A percentile compares a stretch with the other conserved stretches of the same genome.
Conservation (phyloP, 306 rosid genomes). For the Sesbania bispinosa region DNA sequence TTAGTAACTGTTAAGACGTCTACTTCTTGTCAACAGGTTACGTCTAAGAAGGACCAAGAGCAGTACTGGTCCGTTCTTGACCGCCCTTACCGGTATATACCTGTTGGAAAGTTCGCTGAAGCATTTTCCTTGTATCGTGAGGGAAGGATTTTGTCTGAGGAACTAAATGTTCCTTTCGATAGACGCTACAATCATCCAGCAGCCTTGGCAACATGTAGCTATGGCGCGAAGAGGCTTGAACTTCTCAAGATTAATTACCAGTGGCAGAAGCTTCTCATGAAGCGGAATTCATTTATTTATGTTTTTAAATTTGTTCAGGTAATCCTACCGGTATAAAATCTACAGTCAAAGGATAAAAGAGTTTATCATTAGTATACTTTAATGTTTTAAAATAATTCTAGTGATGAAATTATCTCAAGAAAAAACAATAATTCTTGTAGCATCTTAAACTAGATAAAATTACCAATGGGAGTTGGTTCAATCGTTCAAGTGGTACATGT, state of each 20-base stretch:
- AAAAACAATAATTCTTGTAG: neutral
- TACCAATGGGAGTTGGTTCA: no score
- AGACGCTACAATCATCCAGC: conserved; percentile 89
- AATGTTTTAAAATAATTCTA: conserved; percentile 5
- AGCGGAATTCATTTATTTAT: conserved; percentile 90
- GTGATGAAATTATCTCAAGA: neutral
- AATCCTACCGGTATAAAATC: neutral
- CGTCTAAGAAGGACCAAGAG: conserved; percentile 95
- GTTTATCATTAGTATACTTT: neutral
- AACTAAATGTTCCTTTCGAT: conserved; percentile 71
- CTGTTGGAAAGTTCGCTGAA: conserved; percentile 77
- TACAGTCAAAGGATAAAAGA: neutral
- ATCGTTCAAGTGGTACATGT: no score
- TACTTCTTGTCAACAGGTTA: conserved; percentile 58
- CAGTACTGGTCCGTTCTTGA: conserved; percentile 84
- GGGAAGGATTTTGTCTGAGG: conserved; percentile 70
- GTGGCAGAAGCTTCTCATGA: conserved; percentile 89
- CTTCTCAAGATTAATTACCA: conserved; percentile 77
- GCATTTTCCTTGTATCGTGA: conserved; percentile 62
- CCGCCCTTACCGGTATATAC: conserved; percentile 75
- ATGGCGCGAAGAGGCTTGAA: conserved; percentile 59
- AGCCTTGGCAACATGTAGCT: conserved; percentile 73
- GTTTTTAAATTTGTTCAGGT: conserved; percentile 97
- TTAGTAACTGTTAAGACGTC: conserved; percentile 18
- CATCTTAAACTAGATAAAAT: no score